Base-by-base conservation (phyloP, 1,139 yeast genomes). In the Dujonia santamariae region DNA sequence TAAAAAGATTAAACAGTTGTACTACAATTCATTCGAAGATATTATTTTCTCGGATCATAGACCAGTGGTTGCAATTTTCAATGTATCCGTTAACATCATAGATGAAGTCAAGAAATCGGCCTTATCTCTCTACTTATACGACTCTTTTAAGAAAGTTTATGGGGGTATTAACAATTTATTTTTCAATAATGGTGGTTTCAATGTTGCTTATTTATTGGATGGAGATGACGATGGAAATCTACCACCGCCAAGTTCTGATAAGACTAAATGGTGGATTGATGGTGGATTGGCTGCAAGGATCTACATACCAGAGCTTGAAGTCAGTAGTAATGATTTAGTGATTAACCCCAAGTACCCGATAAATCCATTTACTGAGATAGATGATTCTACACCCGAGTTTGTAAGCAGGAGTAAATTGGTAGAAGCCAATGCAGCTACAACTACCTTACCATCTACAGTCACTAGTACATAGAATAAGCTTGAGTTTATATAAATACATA, bases 161-260 rank as follows among this genome's bases (percentile, higher is more conserved):
- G 63, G 65, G 39, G 61, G 66, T 15, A 75, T 65, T 34, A 61
- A 66, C 19, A 66, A 68, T 39, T 72, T 69, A 37, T 53, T 69
- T 30, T 56, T 69, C 35, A 45, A 52, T 11, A 45, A 47, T 36
- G 45, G 51, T 9, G 45, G 46, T 36, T 56, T 53, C 31, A 59
- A 56, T 39, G 55, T 57, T 42, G 61, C 57, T 40, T 57, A 48
- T 40, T 50, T 59, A 38, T 48, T 54, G 13, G 58, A 55, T 37
- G 45, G 41, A 21, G 54, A 51, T 28, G 56, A 53, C 28, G 57
- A 58, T 27, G 49, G 49, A 37, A 63, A 64, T 16, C 61, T 90
- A 35, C 97, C 97, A 2, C 86, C 96, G 0, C 98, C 98, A 14
- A 84, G 95, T 42, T 77, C 94, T 0, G 96, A 86, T 37, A 56